Conservation (phyloP, 2,329 filamentous ascomycete species). For the Hypoxylon sp. region DNA sequence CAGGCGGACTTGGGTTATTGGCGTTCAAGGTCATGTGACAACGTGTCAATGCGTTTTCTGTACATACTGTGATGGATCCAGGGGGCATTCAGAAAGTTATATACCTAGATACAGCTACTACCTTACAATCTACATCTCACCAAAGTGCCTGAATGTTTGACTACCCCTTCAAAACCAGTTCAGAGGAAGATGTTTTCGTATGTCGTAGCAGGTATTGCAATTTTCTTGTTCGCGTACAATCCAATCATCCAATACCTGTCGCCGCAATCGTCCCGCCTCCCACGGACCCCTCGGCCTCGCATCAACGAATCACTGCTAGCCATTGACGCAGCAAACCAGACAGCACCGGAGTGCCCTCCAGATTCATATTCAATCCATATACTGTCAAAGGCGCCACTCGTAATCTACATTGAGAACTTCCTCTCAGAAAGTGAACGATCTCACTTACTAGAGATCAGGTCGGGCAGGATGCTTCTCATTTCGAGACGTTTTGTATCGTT, state of each 20-base stretch:
- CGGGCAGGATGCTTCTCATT: not conserved
- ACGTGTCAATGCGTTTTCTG: slow-evolving; percentile 19
- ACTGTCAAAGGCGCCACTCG: slow-evolving; percentile 62
- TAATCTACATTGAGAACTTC: slow-evolving; percentile 67
- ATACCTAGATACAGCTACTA: not conserved
- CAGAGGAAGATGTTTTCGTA: slow-evolving; percentile 59
- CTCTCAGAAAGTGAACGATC: slow-evolving; percentile 58
- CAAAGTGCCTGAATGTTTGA: not conserved
- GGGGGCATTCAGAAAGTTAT: slow-evolving; percentile 13
- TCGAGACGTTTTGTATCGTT: not conserved
- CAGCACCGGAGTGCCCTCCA: slow-evolving; percentile 52
- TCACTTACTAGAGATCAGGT: slow-evolving; percentile 66
- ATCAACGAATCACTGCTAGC: slow-evolving; percentile 66
- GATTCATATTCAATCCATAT: slow-evolving; percentile 63
- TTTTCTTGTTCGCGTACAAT: slow-evolving; percentile 59
- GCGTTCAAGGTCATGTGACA: slow-evolving; percentile 38
- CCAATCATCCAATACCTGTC: slow-evolving; percentile 57
- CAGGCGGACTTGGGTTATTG: slow-evolving; percentile 14
- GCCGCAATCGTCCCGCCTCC: slow-evolving; percentile 46
- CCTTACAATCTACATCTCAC: not conserved
- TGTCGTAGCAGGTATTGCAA: slow-evolving; percentile 57
- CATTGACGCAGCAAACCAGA: slow-evolving; percentile 57
- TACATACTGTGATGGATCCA: slow-evolving; percentile 14
- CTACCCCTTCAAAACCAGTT: slow-evolving; percentile 6
- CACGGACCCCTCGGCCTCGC: slow-evolving; percentile 58